Percentiles rank a stretch among this genome's conserved stretches.
phyloP scores from a whole-genome alignment of 2,329 filamentous ascomycete species.

The Cryphonectria japonica region DNA sequence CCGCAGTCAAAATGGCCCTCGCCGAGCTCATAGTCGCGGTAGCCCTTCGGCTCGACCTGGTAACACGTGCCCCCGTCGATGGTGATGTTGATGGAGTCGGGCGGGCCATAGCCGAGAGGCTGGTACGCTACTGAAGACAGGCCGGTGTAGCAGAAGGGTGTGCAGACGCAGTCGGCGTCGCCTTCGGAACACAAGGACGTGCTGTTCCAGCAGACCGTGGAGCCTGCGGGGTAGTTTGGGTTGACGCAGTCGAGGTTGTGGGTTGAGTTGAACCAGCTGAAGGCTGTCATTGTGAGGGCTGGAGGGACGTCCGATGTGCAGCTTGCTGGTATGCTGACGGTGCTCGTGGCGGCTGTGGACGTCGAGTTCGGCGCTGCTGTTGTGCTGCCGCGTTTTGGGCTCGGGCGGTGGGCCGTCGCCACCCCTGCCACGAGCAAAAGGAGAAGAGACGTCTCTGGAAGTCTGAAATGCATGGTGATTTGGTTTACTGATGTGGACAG shows the following conservation, averaged over 20 bases:
- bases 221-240: conserved; percentile 16
- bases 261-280: conserved; percentile 25
- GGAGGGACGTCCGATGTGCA: conserved; percentile 4
- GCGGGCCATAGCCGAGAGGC: conserved; percentile 22
- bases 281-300: conserved; percentile 14
- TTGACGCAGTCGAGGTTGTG: conserved; percentile 25
- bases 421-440: background rate
- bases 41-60: conserved; percentile 1
- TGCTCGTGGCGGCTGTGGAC: conserved; percentile 4
- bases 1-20: conserved; percentile 20
- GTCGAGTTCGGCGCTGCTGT: background rate
- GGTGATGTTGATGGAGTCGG: conserved; percentile 18
- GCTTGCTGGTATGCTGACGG: conserved; percentile 8
- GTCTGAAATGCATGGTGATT: background rate
- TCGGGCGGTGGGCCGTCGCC: background rate
- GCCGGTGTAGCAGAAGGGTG: conserved; percentile 21
- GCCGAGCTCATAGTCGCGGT: conserved; percentile 18
- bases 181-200: conserved; percentile 7
- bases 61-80: conserved; percentile 11
- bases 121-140: conserved; percentile 13
- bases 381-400: background rate
- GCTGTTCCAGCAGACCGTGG: conserved; percentile 21
- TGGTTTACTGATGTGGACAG: background rate
- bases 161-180: conserved; percentile 7
- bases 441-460: background rate